Percentiles rank a stretch among this genome's conserved stretches.
Conservation (phyloP, 1,284 basidiomycete genomes). For the Tremellales sp. region DNA sequence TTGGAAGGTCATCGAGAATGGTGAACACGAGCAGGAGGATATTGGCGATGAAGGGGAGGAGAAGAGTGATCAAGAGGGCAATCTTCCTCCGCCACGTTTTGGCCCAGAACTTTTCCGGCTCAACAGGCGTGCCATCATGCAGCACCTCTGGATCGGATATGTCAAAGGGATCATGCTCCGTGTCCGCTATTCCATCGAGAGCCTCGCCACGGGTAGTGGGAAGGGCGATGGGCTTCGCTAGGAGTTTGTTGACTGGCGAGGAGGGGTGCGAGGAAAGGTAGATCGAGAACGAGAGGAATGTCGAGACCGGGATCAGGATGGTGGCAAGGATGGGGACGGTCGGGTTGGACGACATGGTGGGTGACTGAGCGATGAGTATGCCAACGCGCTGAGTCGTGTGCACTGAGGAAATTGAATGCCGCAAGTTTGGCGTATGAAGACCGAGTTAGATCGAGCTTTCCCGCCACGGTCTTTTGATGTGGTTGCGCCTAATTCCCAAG, state of each 20-base stretch:
- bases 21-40: slow-evolving; percentile 28
- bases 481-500: no score
- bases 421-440: no score
- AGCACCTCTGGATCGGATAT: slow-evolving; percentile 66
- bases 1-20: slow-evolving; percentile 21
- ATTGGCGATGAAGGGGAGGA: slow-evolving; percentile 30
- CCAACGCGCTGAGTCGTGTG: no score
- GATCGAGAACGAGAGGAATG: slow-evolving; percentile 33
- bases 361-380: background rate
- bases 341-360: slow-evolving; percentile 20
- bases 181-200: slow-evolving; percentile 19
- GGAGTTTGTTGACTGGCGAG: slow-evolving; percentile 26
- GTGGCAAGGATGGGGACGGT: slow-evolving; percentile 26
- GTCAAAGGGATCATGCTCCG: slow-evolving; percentile 65
- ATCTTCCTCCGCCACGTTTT: slow-evolving; percentile 25
- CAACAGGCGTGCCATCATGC: slow-evolving; percentile 69
- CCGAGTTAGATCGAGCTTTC: no score
- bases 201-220: slow-evolving; percentile 30
- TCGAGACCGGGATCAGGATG: slow-evolving; percentile 33
- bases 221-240: slow-evolving; percentile 23
- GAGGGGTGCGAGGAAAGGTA: slow-evolving; percentile 35
- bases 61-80: slow-evolving; percentile 32
- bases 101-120: slow-evolving; percentile 64
- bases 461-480: no score
- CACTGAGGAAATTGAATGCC: no score